Conservation (phyloP, 2,329 filamentous ascomycete genomes). For the Hirsutella minnesotensis region DNA sequence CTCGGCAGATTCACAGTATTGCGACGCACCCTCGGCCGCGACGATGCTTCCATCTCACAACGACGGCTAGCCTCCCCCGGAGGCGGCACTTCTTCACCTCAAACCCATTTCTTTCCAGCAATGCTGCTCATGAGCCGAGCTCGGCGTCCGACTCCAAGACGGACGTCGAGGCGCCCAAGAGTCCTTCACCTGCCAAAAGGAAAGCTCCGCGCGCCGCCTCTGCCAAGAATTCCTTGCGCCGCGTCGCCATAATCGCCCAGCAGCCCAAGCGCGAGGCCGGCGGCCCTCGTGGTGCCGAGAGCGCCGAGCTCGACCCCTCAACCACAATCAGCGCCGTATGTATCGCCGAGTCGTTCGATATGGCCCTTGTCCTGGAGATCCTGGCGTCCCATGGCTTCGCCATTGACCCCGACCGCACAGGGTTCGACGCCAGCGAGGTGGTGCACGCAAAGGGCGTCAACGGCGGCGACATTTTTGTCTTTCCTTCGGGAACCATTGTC, state of each 20-base stretch:
- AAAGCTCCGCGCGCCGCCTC: slow-evolving; percentile 32
- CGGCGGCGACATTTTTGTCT: slow-evolving; percentile 85
- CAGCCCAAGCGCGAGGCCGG: slow-evolving; percentile 28
- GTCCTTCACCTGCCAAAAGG: slow-evolving; percentile 24
- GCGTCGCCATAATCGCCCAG: slow-evolving; percentile 80
- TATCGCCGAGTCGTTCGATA: slow-evolving; percentile 52
- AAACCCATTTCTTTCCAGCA: slow-evolving; percentile 38
- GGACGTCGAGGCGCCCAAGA: slow-evolving; percentile 5
- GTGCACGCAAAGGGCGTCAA: slow-evolving; percentile 50
- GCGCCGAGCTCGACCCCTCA: slow-evolving; percentile 21
- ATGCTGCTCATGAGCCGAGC: slow-evolving; percentile 10
- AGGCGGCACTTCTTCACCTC: slow-evolving; percentile 53
- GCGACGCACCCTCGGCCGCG: slow-evolving; percentile 11
- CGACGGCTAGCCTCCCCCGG: slow-evolving; percentile 12
- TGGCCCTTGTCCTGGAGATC: slow-evolving; percentile 46
- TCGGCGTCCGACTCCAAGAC: not conserved
- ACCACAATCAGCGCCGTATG: slow-evolving; percentile 47
- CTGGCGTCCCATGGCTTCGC: slow-evolving; percentile 46
- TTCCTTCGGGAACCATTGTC: slow-evolving; percentile 87
- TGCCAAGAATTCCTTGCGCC: slow-evolving; percentile 63
- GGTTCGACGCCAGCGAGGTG: slow-evolving; percentile 49
- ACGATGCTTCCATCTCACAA: slow-evolving; percentile 34
- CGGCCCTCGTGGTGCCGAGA: slow-evolving; percentile 9
- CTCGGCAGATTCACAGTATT: slow-evolving; percentile 16
- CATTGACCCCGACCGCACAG: slow-evolving; percentile 49